Evolutionary conservation across 305 asterid species (phyloP).

Genomic region (Solanum hybrid): DNA sequence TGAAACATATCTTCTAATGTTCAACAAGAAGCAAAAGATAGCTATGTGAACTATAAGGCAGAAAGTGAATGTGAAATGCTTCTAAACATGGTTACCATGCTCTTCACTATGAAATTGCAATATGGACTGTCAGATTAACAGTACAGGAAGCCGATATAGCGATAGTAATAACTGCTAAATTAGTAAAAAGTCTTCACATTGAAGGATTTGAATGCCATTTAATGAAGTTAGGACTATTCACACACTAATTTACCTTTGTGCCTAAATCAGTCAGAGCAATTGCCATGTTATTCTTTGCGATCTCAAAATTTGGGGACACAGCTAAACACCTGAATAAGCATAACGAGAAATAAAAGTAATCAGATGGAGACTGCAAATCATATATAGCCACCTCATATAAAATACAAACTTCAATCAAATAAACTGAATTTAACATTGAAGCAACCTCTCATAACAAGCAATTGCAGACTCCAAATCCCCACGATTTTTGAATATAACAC

Average conservation of each 20-base stretch:
- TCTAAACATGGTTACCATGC: not conserved
- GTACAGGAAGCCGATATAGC: not conserved
- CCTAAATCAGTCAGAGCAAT: constrained; percentile 99
- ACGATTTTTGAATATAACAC: constrained; percentile 91
- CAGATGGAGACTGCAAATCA: constrained; percentile 19
- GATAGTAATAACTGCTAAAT: not conserved
- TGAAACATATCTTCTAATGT: not conserved
- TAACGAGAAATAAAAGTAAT: constrained; percentile 15
- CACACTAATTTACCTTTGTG: constrained; percentile 61
- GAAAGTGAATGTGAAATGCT: not conserved
- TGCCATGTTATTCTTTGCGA: constrained; percentile 98
- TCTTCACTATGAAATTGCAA: not conserved
- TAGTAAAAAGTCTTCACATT: not conserved
- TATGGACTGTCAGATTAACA: not conserved
- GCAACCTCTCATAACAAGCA: constrained; percentile 90
- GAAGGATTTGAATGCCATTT: not conserved
- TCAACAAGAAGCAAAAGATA: not conserved
- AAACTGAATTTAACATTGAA: constrained; percentile 1
- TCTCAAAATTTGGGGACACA: constrained; percentile 99
- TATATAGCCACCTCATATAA: not conserved
- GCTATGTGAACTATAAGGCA: not conserved
- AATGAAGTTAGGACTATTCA: not conserved
- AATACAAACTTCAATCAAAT: constrained; percentile 2
- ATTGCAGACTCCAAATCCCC: constrained; percentile 96
- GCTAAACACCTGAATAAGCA: constrained; percentile 67